Evolutionary conservation across 2,329 filamentous ascomycete genomes (phyloP).

Genomic region (Periconia sp.): DNA sequence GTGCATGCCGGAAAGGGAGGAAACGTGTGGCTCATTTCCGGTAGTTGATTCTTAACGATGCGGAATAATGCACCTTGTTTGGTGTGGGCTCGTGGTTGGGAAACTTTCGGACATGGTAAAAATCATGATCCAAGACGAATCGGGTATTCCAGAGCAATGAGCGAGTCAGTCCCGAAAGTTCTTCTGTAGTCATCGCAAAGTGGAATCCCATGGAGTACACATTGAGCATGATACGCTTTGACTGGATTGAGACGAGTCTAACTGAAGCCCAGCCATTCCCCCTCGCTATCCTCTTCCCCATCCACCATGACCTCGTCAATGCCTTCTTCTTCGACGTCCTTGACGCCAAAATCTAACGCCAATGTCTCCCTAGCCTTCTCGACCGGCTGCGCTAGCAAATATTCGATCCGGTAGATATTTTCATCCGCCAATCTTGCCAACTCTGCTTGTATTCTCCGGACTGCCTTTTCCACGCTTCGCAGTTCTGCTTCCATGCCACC

Average conservation of each 20-base stretch:
- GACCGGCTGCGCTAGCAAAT: constrained; percentile 64
- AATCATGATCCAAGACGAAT: not conserved
- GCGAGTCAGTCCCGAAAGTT: not conserved
- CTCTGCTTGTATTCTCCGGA: constrained; percentile 79
- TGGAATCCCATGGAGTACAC: not conserved
- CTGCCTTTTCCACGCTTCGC: constrained; percentile 76
- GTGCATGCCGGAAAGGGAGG: not conserved
- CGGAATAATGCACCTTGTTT: not conserved
- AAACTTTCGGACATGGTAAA: not conserved
- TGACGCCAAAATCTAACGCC: constrained; percentile 34
- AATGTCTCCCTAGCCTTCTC: constrained; percentile 26
- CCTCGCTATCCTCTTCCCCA: constrained; percentile 43
- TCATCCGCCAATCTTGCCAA: constrained; percentile 81
- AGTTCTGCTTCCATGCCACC: constrained; percentile 82
- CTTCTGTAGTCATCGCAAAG: not conserved
- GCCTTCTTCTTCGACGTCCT: constrained; percentile 30
- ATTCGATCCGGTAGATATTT: constrained; percentile 88
- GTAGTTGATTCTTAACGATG: not conserved
- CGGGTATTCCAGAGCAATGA: not conserved
- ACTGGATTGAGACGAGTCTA: constrained; percentile 1
- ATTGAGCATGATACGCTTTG: too few species aligned
- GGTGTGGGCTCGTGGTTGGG: not conserved
- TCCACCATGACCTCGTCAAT: constrained; percentile 40
- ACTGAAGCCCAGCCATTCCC: constrained; percentile 58
- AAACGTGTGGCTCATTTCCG: not conserved